A percentile compares a stretch with the other conserved stretches of the same genome.
Conservation (phyloP, 768 basidiomycete species). For the Lyophyllum semitale region DNA sequence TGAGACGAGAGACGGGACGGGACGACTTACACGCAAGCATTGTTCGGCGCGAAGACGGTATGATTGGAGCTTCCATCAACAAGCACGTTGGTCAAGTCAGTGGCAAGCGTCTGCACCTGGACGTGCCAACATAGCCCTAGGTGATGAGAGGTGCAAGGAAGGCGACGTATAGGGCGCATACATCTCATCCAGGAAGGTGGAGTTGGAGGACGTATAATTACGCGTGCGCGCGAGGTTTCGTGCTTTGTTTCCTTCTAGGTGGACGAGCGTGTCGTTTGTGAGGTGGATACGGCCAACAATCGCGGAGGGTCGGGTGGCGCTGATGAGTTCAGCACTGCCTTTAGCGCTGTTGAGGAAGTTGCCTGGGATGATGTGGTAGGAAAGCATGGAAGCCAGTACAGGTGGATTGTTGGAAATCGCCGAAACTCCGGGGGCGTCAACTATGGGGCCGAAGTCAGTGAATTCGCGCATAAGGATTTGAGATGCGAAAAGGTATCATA, state of each 20-base stretch:
- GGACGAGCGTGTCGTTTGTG: conserved; percentile 45
- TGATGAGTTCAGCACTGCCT: conserved; percentile 27
- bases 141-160: neutral
- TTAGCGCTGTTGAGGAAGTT: conserved; percentile 15
- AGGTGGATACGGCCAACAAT: conserved; percentile 70
- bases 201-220: conserved; percentile 26
- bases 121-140: conserved; percentile 9
- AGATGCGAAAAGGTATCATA: neutral
- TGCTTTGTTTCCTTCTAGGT: conserved; percentile 56
- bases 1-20: neutral
- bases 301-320: conserved; percentile 51
- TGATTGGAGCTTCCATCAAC: conserved; percentile 7
- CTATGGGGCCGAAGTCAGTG: neutral
- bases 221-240: conserved; percentile 58
- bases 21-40: conserved; percentile 19
- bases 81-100: conserved; percentile 10
- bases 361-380: conserved; percentile 23
- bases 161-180: conserved; percentile 22
- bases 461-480: neutral
- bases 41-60: conserved; percentile 23
- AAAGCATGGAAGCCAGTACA: conserved; percentile 14
- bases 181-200: conserved; percentile 51
- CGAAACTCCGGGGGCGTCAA: conserved; percentile 10
- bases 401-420: conserved; percentile 1
- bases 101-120: conserved; percentile 9